phyloP scores from a whole-genome alignment of 768 basidiomycete genomes.

The Amanita exitialis region DNA sequence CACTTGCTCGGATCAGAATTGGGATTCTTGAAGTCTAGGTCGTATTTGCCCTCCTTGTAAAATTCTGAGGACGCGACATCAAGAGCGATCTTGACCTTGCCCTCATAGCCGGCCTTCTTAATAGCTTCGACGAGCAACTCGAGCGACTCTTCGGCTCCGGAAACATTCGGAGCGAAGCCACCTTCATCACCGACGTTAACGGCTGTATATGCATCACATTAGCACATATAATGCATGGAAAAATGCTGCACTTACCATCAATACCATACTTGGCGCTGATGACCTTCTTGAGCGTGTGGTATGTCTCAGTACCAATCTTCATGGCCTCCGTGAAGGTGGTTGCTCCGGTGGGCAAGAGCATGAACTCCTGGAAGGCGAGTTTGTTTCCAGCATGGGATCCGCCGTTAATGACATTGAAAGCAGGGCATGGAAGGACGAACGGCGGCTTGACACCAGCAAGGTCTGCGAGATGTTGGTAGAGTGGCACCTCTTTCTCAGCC shows the following conservation, averaged over 20 bases:
- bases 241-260: slow-evolving; percentile 51
- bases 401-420: slow-evolving; percentile 99
- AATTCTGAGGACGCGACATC: slow-evolving; percentile 99
- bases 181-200: slow-evolving; percentile 99
- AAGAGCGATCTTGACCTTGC: slow-evolving; percentile 97
- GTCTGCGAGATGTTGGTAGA: slow-evolving; percentile 94
- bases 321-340: slow-evolving; percentile 89
- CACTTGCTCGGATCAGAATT: slow-evolving; percentile 97
- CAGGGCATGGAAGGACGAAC: slow-evolving; percentile 83
- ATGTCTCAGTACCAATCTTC: slow-evolving; percentile 97
- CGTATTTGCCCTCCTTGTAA: slow-evolving; percentile 99
- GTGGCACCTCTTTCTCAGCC: slow-evolving; percentile 88
- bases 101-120: slow-evolving; percentile 96
- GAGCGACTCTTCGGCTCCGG: slow-evolving; percentile 93
- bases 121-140: slow-evolving; percentile 95
- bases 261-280: slow-evolving; percentile 99
- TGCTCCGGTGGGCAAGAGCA: slow-evolving; percentile 96
- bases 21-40: slow-evolving; percentile 98
- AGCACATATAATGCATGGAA: slow-evolving; percentile 6
- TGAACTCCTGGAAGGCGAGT: slow-evolving; percentile 99
- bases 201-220: slow-evolving; percentile 35
- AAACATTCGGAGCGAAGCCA: slow-evolving; percentile 98
- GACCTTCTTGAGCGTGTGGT: slow-evolving; percentile 98
- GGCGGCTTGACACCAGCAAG: slow-evolving; percentile 94
- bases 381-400: slow-evolving; percentile 99